Percentiles rank a stretch among this genome's conserved stretches.
phyloP scores from a whole-genome alignment of 345 rosid genomes.

The Populus pruinosa region DNA sequence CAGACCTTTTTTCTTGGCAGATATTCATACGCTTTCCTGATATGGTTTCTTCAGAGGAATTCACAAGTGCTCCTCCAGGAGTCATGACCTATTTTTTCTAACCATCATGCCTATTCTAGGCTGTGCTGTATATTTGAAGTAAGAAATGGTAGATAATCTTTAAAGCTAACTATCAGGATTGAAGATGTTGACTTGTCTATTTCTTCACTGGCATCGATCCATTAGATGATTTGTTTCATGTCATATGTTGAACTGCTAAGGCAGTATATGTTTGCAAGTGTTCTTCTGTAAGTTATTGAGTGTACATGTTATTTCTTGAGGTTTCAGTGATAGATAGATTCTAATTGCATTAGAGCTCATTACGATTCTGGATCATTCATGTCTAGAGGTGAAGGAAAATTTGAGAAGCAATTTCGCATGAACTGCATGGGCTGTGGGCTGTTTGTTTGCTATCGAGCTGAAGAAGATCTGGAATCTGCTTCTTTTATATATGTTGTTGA shows the following conservation, averaged over 20 bases:
- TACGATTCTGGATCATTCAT: conserved; percentile 6
- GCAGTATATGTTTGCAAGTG: neutral
- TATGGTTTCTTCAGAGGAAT: too few species aligned
- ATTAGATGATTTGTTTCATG: neutral
- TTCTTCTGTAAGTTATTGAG: neutral
- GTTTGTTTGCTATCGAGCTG: conserved; percentile 88
- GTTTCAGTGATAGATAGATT: neutral
- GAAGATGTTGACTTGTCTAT: neutral
- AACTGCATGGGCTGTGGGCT: conserved; percentile 85
- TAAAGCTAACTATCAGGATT: neutral
- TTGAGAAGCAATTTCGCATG: conserved; percentile 98
- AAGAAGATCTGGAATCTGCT: conserved; percentile 72
- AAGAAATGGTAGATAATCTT: neutral
- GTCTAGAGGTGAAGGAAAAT: conserved; percentile 80
- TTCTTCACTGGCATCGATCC: neutral
- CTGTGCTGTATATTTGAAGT: too few species aligned
- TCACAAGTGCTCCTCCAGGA: too few species aligned
- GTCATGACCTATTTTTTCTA: too few species aligned
- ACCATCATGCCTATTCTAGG: too few species aligned
- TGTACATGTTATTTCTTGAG: neutral
- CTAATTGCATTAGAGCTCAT: neutral
- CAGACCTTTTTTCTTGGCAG: too few species aligned
- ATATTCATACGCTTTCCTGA: too few species aligned
- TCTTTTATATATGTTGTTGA: conserved; percentile 72
- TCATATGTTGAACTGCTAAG: neutral